Evolutionary conservation across 2,329 filamentous ascomycete genomes (phyloP), one percentile per base, ranked within the genome.

Genomic region (Diplodia scrobiculata): DNA sequence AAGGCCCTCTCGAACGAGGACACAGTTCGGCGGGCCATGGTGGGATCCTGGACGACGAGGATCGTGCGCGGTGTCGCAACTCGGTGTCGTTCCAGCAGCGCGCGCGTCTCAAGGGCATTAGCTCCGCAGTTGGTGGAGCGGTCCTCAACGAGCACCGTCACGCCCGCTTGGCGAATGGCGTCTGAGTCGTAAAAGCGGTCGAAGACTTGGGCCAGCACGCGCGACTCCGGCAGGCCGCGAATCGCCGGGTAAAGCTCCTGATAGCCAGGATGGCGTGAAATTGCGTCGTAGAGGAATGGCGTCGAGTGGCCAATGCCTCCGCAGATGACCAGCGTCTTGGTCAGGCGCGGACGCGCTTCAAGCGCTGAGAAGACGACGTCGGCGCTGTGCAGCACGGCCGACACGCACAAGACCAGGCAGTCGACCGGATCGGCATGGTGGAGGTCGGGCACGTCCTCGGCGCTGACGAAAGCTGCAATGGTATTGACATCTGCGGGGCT

Each of bases 241-340:
- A 79, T 70, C 4, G 72, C 68, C 10, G 69, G 41, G 1, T 69
- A 58, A 4, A 81, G 68, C 4, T 19, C 27, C 9, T 66, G 27
- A 27, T 74, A 78, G 5, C 63, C 70, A 10, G 72, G 69, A 67
- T 79, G 74, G 1, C 67, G 67, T 6, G 71, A 72, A 1, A 82
- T 73, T 3, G 80, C 77, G 3, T 78, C 73, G 67, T 81, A 81
- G 5, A 83, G 73, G 17, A 77, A 74, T 13, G 73, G 66, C 5
- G 80, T 83, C 0, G 79, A 81, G 68, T 83, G 80, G 2, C 80
- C 80, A 25, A 80, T 78, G 9, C 81, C 80, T 19, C 80, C 81
- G 53, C 79, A 81, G 0, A 82, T 71, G 0, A 82, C 76, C 2
- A 82, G 66, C 73, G 71, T 75, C 63, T 73, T 75, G 2, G 77